Evolutionary conservation across 2,329 filamentous ascomycete species (phyloP).

Genomic region (Penicillium sp.): DNA sequence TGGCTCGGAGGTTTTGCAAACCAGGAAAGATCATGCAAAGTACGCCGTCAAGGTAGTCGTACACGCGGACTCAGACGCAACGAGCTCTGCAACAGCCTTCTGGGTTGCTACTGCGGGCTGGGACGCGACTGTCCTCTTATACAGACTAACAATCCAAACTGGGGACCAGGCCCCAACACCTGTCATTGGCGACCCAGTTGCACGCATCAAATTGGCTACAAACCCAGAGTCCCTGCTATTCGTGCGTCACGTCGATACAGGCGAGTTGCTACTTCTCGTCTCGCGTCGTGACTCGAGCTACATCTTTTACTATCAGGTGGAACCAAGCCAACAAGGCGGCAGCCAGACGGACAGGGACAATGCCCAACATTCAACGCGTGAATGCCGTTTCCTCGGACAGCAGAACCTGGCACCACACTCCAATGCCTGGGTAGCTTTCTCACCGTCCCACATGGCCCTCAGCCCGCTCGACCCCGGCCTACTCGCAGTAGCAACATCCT

Average conservation of each 20-base stretch:
- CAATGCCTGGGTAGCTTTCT: conserved; percentile 66
- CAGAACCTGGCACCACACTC: conserved; percentile 65
- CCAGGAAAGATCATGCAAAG: conserved; percentile 59
- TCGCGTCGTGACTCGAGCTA: conserved; percentile 61
- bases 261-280: conserved; percentile 53
- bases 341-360: background rate
- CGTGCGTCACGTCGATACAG: conserved; percentile 51
- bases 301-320: conserved; percentile 56
- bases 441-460: conserved; percentile 58
- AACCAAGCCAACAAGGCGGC: conserved; percentile 1
- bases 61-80: conserved; percentile 33
- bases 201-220: conserved; percentile 40
- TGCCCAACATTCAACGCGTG: background rate
- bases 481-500: conserved; percentile 61
- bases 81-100: conserved; percentile 16
- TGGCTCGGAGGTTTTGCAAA: conserved; percentile 45
- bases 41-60: conserved; percentile 57
- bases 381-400: conserved; percentile 51
- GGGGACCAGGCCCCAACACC: conserved; percentile 8
- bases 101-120: conserved; percentile 62
- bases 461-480: conserved; percentile 58
- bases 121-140: conserved; percentile 60
- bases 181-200: conserved; percentile 30
- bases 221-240: conserved; percentile 62
- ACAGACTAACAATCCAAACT: conserved; percentile 34